Base-by-base conservation (phyloP, 225 moss, liverwort and hornwort genomes). In the Neckera pumila region DNA sequence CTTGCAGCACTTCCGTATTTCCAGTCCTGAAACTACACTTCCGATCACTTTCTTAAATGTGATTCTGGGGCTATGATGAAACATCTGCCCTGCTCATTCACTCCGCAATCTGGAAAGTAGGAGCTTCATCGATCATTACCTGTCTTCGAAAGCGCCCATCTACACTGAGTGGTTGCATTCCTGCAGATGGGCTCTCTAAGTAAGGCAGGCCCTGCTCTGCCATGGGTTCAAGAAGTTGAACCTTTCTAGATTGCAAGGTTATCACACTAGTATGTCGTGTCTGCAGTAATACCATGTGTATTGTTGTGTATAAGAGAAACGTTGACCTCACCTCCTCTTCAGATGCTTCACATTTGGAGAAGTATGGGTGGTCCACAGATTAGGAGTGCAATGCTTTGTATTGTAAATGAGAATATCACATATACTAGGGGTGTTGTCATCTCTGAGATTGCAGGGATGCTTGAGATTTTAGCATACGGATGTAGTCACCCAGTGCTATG, bases 351-450 rank as follows among this genome's bases (percentile, higher is more conserved):
- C 28, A 78, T 88, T 82, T 88, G 90, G 79, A 78, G 64, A 82
- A 83, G 28, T 83, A 31, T 43, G 86, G 65, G 63, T 73, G 86
- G 86, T 61, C 66, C 75, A 67, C 86, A 66, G 53, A 86, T 73
- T 88, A 86, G 88, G 74, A 83, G 83, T 88, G 60, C 88, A 88
- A 74, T 83, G 82, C 88, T 79, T 88, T 90, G 90, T 90, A 88
- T 74, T 90, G 86, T 88, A 92, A 88, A 80, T 90, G 90, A 92
- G 85, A 86, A 66, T 49, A 88, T 88, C 54, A 86, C 84, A 83
- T 59, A 85, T 82, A 86, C n/a, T 79, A 88, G 53, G 80, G 86
- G 90, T 85, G 83, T 79, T 40, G 60, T 74, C 88, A 79, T 86
- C 88, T 86, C 83, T 83, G 86, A 78, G 78, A 88, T 83, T 88